phyloP scores from a whole-genome alignment of 2,329 filamentous ascomycete species.

The Penicillium paneum region DNA sequence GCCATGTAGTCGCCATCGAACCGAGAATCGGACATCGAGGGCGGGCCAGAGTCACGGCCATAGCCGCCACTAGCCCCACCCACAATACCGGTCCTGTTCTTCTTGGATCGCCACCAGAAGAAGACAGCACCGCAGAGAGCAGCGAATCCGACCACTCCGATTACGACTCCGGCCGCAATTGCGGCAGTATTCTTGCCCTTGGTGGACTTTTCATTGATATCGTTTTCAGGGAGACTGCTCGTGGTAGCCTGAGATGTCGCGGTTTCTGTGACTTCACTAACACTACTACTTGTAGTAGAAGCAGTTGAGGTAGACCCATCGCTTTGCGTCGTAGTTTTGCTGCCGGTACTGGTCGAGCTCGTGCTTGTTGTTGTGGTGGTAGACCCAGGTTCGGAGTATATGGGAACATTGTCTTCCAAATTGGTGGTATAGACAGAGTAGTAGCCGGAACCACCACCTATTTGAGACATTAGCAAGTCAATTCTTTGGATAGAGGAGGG shows the following conservation, averaged over 20 bases:
- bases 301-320: constrained; percentile 8
- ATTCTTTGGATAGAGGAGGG: not conserved
- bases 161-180: constrained; percentile 83
- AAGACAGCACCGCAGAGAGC: constrained; percentile 66
- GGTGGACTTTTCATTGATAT: constrained; percentile 20
- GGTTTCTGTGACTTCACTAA: constrained; percentile 33
- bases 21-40: constrained; percentile 75
- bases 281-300: constrained; percentile 25
- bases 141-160: constrained; percentile 69
- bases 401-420: constrained; percentile 38
- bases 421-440: constrained; percentile 55
- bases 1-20: constrained; percentile 81
- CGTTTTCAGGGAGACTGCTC: not conserved
- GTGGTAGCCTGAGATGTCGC: constrained; percentile 31
- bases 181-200: constrained; percentile 68
- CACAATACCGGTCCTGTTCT: constrained; percentile 77
- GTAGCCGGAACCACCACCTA: constrained; percentile 57
- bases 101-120: constrained; percentile 71
- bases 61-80: constrained; percentile 76
- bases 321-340: constrained; percentile 10
- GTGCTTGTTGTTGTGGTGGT: constrained; percentile 16
- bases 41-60: constrained; percentile 61
- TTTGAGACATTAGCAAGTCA: constrained; percentile 23
- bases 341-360: constrained; percentile 5
- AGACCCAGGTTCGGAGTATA: constrained; percentile 23